Conservation (phyloP, 768 basidiomycete species). For the Kwoniella europaea region DNA sequence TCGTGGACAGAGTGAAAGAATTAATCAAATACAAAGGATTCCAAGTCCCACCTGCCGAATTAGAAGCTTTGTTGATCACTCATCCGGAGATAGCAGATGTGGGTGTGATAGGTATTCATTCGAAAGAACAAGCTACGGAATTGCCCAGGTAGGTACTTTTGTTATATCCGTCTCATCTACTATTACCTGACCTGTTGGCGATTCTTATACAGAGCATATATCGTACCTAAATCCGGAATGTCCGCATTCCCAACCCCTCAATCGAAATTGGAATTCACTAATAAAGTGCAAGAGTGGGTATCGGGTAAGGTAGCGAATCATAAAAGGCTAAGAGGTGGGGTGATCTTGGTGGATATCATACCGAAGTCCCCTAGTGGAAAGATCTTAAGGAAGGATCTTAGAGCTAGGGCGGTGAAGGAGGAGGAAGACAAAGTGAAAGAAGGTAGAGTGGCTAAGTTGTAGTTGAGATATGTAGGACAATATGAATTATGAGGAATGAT, state of each 20-base stretch:
- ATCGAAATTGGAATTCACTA: constrained; percentile 62
- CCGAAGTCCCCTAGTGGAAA: constrained; percentile 88
- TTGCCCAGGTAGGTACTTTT: constrained; percentile 61
- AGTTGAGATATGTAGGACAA: not conserved
- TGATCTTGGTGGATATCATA: constrained; percentile 66
- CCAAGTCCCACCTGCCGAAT: constrained; percentile 87
- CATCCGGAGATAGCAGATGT: constrained; percentile 78
- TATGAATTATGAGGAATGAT: not conserved
- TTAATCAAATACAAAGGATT: constrained; percentile 68
- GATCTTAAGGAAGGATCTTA: constrained; percentile 78
- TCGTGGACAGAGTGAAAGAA: constrained; percentile 59
- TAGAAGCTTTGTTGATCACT: constrained; percentile 75
- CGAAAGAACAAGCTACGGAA: constrained; percentile 74
- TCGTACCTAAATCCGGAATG: constrained; percentile 53
- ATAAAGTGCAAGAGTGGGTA: constrained; percentile 71
- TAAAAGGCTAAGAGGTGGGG: constrained; percentile 77
- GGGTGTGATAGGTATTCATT: constrained; percentile 78
- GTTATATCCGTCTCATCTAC: not conserved
- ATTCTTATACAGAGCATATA: constrained; percentile 54
- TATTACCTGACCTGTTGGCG: not conserved
- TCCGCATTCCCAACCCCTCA: constrained; percentile 34
- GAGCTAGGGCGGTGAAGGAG: constrained; percentile 71
- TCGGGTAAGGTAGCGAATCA: constrained; percentile 68
- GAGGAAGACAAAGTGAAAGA: constrained; percentile 29
- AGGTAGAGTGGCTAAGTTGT: constrained; percentile 38